Evolutionary conservation across 306 rosid species (phyloP), one percentile per base, ranked within the genome.

Genomic region (Dicorynia guianensis): DNA sequence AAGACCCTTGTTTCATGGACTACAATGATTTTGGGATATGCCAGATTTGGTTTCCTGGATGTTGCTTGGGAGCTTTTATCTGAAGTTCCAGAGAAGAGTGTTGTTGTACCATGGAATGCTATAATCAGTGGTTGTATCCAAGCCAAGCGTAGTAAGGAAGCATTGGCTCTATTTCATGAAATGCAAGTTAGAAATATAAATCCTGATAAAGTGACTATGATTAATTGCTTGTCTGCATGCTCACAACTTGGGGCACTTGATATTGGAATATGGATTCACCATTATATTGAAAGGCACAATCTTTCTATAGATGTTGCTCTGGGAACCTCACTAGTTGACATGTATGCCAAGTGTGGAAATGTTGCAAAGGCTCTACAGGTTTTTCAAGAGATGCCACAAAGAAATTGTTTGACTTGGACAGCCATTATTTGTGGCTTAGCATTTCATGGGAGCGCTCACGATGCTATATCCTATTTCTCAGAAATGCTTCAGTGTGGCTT

Each of bases 331-430:
- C 85, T 91, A 34, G 83, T 93, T 35, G 92, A 93, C 83, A 91
- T 91, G 98, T 93, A 89, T 79, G 85, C 91, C 46, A 91, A 93
- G 83, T 87, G 97, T 59, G 97, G 98, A 80, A 88, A 85, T 82
- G 87, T 89, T 72, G 69, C 62, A 67, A 87, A 75, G 83, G 96
- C 97, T 68, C 75, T 91, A 63, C 85, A 84, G 83, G 88, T 89
- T 76, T 93, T 93, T 47, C 47, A 48, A 38, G 87, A 91, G 76
- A 80, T 89, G 89, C 88, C 87, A 34, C 89, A 79, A 77, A 80
- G 82, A 72, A 93, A 93, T 76, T 79, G 91, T 48, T 64, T 93
- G 82, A 93, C 96, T 64, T 91, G 98, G 98, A 93, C 93, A 47
- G 88, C 98, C 66, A 76, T 91, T 44, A 91, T 93, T 70, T 83